Conservation (phyloP, 257 asterid species). For the Striga asiatica region DNA sequence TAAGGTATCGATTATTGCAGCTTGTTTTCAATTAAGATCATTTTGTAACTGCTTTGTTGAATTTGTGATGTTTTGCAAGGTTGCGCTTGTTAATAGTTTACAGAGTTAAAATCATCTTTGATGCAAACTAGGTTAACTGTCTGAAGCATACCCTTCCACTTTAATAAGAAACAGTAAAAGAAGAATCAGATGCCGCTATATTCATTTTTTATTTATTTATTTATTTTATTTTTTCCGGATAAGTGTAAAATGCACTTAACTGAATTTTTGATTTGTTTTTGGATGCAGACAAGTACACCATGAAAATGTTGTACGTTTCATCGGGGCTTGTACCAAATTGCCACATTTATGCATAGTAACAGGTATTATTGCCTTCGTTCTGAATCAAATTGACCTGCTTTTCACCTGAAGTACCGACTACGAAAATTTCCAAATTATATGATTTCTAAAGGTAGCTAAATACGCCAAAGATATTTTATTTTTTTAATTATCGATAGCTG, state of each 20-base stretch:
- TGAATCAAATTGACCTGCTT: no score
- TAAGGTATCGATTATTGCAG: slow-evolving; percentile 39
- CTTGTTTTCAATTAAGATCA: not conserved
- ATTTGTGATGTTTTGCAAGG: not conserved
- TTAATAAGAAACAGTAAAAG: not conserved
- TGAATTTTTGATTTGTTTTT: slow-evolving; percentile 16
- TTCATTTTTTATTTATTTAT: not conserved
- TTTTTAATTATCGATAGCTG: no score
- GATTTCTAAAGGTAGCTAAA: no score
- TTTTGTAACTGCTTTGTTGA: not conserved
- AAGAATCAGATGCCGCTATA: not conserved
- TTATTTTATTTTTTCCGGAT: not conserved
- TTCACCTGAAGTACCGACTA: no score
- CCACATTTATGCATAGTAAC: slow-evolving; percentile 80
- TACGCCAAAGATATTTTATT: no score
- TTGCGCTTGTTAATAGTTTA: not conserved
- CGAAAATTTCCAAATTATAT: no score
- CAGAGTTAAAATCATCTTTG: not conserved
- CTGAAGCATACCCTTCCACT: not conserved
- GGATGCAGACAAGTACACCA: slow-evolving; percentile 77
- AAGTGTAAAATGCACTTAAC: not conserved
- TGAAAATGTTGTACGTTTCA: slow-evolving; percentile 66
- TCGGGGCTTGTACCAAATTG: slow-evolving; percentile 72
- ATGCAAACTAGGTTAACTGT: not conserved
- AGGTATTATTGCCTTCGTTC: no score